A percentile compares a stretch with the other conserved stretches of the same genome.
phyloP scores from a whole-genome alignment of 805 yeast genomes.

The Nakazawaea sp. region DNA sequence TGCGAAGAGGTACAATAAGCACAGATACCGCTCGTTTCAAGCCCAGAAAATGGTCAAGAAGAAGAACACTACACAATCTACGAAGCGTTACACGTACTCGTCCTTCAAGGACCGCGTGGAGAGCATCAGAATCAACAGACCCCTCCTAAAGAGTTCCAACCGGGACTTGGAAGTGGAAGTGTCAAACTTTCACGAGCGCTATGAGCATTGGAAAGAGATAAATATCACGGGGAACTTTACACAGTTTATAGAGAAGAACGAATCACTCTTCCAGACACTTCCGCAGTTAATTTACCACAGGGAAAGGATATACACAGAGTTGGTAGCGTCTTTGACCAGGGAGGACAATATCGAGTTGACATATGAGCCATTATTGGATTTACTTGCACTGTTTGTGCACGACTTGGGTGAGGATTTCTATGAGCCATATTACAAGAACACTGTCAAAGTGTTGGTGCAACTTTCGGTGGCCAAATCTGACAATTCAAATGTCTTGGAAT shows the following conservation, averaged over 20 bases:
- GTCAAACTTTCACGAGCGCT: conserved; percentile 73
- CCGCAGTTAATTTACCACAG: conserved; percentile 80
- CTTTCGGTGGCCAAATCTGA: conserved; percentile 44
- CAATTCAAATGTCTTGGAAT: conserved; percentile 63
- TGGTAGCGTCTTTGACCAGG: conserved; percentile 32
- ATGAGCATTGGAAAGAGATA: conserved; percentile 84
- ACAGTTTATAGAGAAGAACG: conserved; percentile 50
- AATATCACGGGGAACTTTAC: conserved; percentile 71
- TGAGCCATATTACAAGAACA: conserved; percentile 46
- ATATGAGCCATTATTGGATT: conserved; percentile 74
- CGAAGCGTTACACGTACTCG: conserved; percentile 53
- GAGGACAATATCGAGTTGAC: conserved; percentile 58
- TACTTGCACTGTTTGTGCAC: conserved; percentile 78
- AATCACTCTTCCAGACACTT: conserved; percentile 53
- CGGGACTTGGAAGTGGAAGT: conserved; percentile 66
- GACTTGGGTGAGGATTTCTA: conserved; percentile 91
- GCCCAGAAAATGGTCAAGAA: conserved; percentile 22
- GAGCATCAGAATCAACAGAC: conserved; percentile 74
- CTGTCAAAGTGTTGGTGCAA: conserved; percentile 44
- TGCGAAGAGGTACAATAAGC: no score
- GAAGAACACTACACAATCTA: conserved; percentile 44
- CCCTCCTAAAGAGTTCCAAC: conserved; percentile 39
- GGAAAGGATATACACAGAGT: conserved; percentile 39
- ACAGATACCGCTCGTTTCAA: no score
- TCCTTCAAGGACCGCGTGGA: conserved; percentile 86